Percentiles rank a stretch among this genome's conserved stretches.
These are phyloP conservation scores for Saccharomycopsis microspora DNA, from an alignment of 805 yeast genomes.

Conservation along the genomic window DNA sequence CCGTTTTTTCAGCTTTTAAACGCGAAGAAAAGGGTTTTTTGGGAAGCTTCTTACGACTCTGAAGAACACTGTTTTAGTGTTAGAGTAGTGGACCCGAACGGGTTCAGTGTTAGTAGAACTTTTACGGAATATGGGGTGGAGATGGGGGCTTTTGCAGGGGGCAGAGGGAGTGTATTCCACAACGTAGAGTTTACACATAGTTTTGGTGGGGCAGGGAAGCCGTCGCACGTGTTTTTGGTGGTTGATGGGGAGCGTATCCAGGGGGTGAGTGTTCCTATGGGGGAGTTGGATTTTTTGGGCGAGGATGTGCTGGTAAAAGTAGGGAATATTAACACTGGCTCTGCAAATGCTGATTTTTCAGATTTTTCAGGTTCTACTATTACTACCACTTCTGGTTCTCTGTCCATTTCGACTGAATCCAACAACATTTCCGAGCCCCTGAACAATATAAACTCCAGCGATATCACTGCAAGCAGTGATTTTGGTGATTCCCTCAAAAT, in stretches of 20 bases:
- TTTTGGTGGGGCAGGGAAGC: slow-evolving; percentile 18
- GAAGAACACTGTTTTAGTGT: slow-evolving; percentile 7
- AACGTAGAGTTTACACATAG: slow-evolving; percentile 19
- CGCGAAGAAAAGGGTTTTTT: slow-evolving; percentile 5
- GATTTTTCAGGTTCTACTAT: no score
- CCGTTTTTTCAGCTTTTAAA: slow-evolving; percentile 11
- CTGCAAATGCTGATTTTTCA: no score
- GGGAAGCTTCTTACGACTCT: slow-evolving; percentile 8
- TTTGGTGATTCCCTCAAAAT: not conserved
- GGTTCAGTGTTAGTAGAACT: slow-evolving; percentile 5
- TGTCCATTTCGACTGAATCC: no score
- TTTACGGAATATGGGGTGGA: slow-evolving; percentile 24
- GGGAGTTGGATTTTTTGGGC: slow-evolving; percentile 10
- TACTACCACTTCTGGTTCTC: no score
- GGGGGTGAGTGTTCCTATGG: slow-evolving; percentile 16
- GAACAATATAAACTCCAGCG: no score
- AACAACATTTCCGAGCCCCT: no score
- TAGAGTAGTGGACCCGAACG: slow-evolving; percentile 5
- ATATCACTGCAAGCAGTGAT: no score
- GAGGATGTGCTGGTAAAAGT: slow-evolving; percentile 6
- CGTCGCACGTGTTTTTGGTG: slow-evolving; percentile 30
- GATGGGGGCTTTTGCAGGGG: not conserved
- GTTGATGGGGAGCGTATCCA: slow-evolving; percentile 38
- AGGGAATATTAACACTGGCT: slow-evolving; percentile 10
- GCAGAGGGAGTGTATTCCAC: slow-evolving; percentile 16